A percentile compares a stretch with the other conserved stretches of the same genome.
Evolutionary conservation across 306 rosid genomes (phyloP).

Genomic region (Pyrus bretschneideri): DNA sequence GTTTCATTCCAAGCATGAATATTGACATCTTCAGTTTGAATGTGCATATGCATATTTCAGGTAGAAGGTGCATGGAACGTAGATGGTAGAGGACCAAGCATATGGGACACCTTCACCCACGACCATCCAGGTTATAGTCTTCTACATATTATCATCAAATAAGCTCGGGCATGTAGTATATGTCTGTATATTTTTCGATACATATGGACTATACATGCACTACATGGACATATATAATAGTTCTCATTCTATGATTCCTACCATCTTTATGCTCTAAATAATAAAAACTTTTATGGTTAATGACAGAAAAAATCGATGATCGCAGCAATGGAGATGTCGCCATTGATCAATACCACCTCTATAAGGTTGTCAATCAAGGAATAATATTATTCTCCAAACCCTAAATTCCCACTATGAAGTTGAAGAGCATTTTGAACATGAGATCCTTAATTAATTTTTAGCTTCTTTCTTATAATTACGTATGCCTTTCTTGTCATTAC

Average conservation of each 20-base stretch:
- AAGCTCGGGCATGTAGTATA: no score
- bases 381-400: neutral
- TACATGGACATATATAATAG: no score
- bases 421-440: neutral
- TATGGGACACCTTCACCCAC: neutral
- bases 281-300: neutral
- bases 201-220: no score
- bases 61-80: neutral
- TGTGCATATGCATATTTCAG: neutral
- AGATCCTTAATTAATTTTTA: neutral
- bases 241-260: neutral
- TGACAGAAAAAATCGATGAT: neutral
- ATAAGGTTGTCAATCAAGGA: neutral
- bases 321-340: slow-evolving; percentile 19
- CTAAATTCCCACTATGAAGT: no score
- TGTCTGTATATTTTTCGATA: no score
- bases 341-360: slow-evolving; percentile 23
- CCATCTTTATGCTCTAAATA: no score
- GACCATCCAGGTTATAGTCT: neutral
- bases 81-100: neutral
- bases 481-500: neutral
- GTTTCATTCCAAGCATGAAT: neutral
- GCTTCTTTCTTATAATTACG: neutral
- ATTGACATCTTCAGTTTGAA: neutral
- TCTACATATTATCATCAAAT: no score